Conservation (phyloP, 2,329 filamentous ascomycete species). For the Aschersonia sp. region DNA sequence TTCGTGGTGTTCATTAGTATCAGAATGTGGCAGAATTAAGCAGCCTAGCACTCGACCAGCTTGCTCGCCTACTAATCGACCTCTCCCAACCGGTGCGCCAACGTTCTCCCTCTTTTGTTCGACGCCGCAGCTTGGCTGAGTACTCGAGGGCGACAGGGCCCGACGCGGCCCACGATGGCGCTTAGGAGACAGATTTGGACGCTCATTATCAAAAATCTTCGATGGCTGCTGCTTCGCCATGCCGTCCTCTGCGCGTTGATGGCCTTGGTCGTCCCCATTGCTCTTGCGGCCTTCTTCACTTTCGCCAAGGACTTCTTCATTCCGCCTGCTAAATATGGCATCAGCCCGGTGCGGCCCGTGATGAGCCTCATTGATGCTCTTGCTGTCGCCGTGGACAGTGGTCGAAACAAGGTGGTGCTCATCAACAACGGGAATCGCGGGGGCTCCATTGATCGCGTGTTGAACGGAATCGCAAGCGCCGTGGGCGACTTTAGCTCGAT, state of each 20-base stretch:
- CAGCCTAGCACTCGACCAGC: too few relatives aligned
- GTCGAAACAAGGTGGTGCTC: slow-evolving; percentile 58
- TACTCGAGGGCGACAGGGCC: too few relatives aligned
- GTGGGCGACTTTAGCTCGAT: slow-evolving; percentile 37
- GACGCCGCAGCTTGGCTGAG: too few relatives aligned
- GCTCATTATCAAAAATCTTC: slow-evolving; percentile 46
- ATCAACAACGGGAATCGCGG: slow-evolving; percentile 58
- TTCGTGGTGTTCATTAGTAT: too few relatives aligned
- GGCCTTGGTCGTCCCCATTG: slow-evolving; percentile 43
- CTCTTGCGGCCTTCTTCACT: slow-evolving; percentile 43
- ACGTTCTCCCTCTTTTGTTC: too few relatives aligned
- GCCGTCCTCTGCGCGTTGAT: slow-evolving; percentile 34
- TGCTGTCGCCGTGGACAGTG: slow-evolving; percentile 31
- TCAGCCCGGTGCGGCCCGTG: slow-evolving; percentile 47
- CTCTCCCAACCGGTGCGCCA: too few relatives aligned
- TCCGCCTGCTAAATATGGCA: slow-evolving; percentile 60
- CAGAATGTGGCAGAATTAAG: too few relatives aligned
- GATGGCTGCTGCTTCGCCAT: slow-evolving; percentile 42
- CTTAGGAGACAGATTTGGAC: slow-evolving; percentile 44
- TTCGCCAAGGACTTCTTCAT: slow-evolving; percentile 76
- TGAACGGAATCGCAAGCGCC: slow-evolving; percentile 44
- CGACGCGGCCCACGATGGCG: slow-evolving; percentile 22
- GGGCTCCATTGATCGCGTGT: slow-evolving; percentile 59
- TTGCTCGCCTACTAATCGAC: too few relatives aligned
- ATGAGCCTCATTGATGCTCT: slow-evolving; percentile 52